Evolutionary conservation across 768 basidiomycete genomes (phyloP).

Genomic region (Hypsizygus marmoreus): DNA sequence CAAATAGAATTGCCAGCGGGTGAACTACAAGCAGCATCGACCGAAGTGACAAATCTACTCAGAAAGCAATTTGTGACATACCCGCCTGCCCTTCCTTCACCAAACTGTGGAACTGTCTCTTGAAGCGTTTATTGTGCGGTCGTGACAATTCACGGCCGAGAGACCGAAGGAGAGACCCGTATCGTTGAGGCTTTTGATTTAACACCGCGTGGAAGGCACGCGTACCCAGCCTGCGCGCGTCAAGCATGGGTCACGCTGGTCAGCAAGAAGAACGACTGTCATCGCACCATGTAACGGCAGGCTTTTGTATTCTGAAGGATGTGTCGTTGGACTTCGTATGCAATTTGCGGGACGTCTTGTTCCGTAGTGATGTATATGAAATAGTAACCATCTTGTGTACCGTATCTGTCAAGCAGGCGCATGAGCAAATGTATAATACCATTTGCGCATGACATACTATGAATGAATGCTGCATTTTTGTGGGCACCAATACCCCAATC

Average conservation of each 20-base stretch:
- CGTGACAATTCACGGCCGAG: constrained; percentile 54
- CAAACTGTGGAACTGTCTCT: constrained; percentile 46
- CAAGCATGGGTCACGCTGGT: constrained; percentile 7
- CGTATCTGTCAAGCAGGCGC: constrained; percentile 44
- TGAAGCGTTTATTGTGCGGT: constrained; percentile 43
- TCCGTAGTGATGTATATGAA: constrained; percentile 52
- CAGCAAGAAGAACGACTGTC: not conserved
- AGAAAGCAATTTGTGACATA: constrained; percentile 23
- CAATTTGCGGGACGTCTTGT: constrained; percentile 42
- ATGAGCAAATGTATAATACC: not conserved
- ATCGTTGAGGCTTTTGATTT: constrained; percentile 50
- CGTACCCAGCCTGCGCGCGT: constrained; percentile 65
- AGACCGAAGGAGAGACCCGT: constrained; percentile 45
- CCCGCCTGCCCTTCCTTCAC: constrained; percentile 46
- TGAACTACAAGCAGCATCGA: no score
- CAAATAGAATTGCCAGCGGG: no score
- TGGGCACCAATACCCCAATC: constrained; percentile 52
- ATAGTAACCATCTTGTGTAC: constrained; percentile 63
- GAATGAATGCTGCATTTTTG: constrained; percentile 52
- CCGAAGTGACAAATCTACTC: not conserved
- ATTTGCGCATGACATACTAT: constrained; percentile 44
- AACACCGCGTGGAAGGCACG: constrained; percentile 78
- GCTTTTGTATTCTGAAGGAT: constrained; percentile 47
- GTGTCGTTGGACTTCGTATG: constrained; percentile 36
- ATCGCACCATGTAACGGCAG: constrained; percentile 62